A percentile compares a stretch with the other conserved stretches of the same genome.
Conservation (phyloP, 495 filamentous ascomycete species). For the Choiromyces venosus region DNA sequence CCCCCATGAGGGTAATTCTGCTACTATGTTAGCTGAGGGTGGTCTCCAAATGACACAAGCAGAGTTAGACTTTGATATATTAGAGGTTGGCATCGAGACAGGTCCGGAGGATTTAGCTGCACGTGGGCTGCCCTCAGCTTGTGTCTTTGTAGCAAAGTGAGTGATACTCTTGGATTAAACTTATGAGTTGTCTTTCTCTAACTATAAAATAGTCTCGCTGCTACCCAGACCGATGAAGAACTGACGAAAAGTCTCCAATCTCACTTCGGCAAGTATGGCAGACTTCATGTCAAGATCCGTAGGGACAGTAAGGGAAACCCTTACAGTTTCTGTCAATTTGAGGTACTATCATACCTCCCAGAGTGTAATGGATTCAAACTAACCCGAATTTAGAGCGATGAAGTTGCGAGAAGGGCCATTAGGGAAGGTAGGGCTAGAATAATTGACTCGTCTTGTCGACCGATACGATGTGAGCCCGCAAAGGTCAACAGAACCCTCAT, state of each 20-base stretch:
- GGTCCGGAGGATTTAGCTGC: constrained; percentile 37
- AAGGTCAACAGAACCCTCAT: constrained; percentile 41
- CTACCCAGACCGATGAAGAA: constrained; percentile 37
- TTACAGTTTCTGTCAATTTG: constrained; percentile 42
- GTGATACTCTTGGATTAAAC: neutral
- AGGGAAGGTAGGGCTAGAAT: constrained; percentile 36
- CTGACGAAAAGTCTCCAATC: constrained; percentile 37
- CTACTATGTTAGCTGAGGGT: neutral
- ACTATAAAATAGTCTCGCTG: constrained; percentile 31
- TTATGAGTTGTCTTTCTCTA: neutral
- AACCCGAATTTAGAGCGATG: constrained; percentile 27
- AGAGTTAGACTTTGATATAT: constrained; percentile 8
- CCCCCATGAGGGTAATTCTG: constrained; percentile 15
- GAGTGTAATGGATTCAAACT: constrained; percentile 6
- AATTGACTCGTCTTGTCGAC: constrained; percentile 37
- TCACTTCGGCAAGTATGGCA: constrained; percentile 36
- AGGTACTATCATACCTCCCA: constrained; percentile 13
- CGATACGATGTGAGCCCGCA: constrained; percentile 40
- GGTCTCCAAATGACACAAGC: constrained; percentile 16
- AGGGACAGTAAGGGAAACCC: constrained; percentile 40
- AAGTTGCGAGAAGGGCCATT: constrained; percentile 36
- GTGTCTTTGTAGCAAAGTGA: constrained; percentile 41
- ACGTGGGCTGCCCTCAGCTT: constrained; percentile 39
- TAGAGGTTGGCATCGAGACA: constrained; percentile 20
- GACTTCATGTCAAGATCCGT: constrained; percentile 40